Evolutionary conservation across 1,139 yeast species (phyloP), one percentile per base, ranked within the genome.

Genomic region (Taphrina betulina): DNA sequence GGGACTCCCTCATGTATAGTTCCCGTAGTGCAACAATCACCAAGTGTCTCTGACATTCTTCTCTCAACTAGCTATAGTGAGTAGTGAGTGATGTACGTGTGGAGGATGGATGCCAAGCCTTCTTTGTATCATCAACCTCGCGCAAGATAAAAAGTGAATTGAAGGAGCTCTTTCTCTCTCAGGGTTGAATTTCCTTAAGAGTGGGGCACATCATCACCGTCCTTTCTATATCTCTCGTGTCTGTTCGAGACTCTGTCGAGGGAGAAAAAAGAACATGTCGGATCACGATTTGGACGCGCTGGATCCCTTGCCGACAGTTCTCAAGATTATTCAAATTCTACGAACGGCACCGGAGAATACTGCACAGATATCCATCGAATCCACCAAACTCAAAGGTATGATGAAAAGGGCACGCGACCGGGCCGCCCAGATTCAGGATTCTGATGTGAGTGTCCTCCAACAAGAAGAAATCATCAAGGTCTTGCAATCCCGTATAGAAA

Each of bases 1-100:
- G 60, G 54, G 33, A 42, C 35, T 35, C 58, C 61, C 19, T 52
- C 23, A 54, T 57, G 60, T 17, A 60, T 5, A 23, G 48, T 36
- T 46, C 62, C 62, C 17, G 57, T 43, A 5, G 53, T 35, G 56
- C 52, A 45, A 20, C 52, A 45, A 24, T 45, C 52, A 5, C 42
- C 28, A 10, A 45, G 22, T 12, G 42, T 45, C 17, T 23, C 12
- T n/a, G 38, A 10, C 16, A 10, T 34, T 26, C 31, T 12, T 26
- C 31, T n/a, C n/a, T n/a, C n/a, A n/a, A n/a, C n/a, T n/a, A n/a
- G n/a, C n/a, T n/a, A n/a, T n/a, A n/a, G n/a, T n/a, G n/a, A n/a
- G n/a, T n/a, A n/a, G n/a, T n/a, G n/a, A n/a, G n/a, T n/a, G n/a
- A n/a, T n/a, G n/a, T n/a, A n/a, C n/a, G n/a, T n/a, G n/a, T n/a